Base-by-base conservation (phyloP, 352 stramenopile genomes). In the Labyrinthula sp. region DNA sequence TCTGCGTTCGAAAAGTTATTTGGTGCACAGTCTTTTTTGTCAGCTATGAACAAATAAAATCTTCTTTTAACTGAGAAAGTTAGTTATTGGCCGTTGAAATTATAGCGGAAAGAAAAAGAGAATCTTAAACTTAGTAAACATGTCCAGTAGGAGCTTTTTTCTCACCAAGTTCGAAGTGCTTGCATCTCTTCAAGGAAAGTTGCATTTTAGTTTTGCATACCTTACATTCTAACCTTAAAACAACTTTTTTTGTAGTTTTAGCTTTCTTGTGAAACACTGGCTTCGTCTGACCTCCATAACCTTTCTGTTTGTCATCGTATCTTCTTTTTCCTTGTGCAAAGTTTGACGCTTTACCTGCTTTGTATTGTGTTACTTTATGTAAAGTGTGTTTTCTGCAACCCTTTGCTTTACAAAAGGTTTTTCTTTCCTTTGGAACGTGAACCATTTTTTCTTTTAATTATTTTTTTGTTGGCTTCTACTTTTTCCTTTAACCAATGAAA, bases 191-290 rank as follows among this genome's bases (percentile, higher is more conserved):
- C 60, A 97, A 75, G 55, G 76, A 79, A 45, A 96, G 69, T 72
- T 97, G 87, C 75, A 94, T 95, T 75, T 96, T 96, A 52, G 73
- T 77, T 81, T 97, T 99, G 78, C 90, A 99, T 60, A 93, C 85
- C 82, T 99, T 97, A 74, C 90, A 99, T 71, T 99, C 89, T 61
- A 99, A 79, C 62, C 90, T 79, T 33, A 99, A 73, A 25, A 83
- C 84, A 59, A 89, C 77, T 67, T 86, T 88, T 73, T 88, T 88
- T 61, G 79, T 92, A 46, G 89, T 97, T 80, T 99, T 99, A 18
- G 90, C 90, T 73, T 98, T 99, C 76, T 99, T 99, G 82, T 97
- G 90, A 72, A 99, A 97, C 38, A 99, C 79, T 55, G 90, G 90
- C 82, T 99, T 99, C 58, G 90, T 99, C 73, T 99, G 90, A 71